Conservation (phyloP, 345 rosid genomes). For the Linum lewisii region DNA sequence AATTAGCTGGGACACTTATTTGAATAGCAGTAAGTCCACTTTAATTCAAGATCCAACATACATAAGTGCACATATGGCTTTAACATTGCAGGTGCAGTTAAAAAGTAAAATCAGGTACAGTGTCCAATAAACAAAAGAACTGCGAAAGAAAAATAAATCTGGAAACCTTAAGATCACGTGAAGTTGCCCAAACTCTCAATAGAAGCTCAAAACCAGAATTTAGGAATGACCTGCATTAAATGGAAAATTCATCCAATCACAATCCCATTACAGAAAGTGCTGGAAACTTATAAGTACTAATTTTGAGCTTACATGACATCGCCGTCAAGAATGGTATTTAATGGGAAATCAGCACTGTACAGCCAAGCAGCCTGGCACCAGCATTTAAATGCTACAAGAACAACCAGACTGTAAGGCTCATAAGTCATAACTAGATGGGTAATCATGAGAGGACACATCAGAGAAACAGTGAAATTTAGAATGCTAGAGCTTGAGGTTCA, state of each 20-base stretch:
- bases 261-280: background rate
- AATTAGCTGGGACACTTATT: background rate
- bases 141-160: background rate
- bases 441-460: background rate
- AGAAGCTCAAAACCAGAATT: slow-evolving; percentile 93
- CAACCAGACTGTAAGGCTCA: slow-evolving; percentile 17
- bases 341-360: slow-evolving; percentile 49
- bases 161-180: slow-evolving; percentile 82
- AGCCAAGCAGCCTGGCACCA: slow-evolving; percentile 95
- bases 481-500: background rate
- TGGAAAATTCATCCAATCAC: slow-evolving; percentile 15
- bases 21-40: background rate
- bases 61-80: background rate
- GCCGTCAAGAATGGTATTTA: slow-evolving; percentile 53
- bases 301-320: slow-evolving; percentile 74
- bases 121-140: background rate
- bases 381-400: slow-evolving; percentile 73
- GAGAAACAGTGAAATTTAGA: background rate
- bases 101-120: background rate
- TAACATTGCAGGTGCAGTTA: background rate
- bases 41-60: background rate
- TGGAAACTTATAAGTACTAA: slow-evolving; percentile 14
- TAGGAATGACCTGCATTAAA: slow-evolving; percentile 66
- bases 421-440: background rate
- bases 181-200: slow-evolving; percentile 84